Evolutionary conservation across 78 protist genomes (phyloP).

Genomic region (Dictyostelium intermedium): DNA sequence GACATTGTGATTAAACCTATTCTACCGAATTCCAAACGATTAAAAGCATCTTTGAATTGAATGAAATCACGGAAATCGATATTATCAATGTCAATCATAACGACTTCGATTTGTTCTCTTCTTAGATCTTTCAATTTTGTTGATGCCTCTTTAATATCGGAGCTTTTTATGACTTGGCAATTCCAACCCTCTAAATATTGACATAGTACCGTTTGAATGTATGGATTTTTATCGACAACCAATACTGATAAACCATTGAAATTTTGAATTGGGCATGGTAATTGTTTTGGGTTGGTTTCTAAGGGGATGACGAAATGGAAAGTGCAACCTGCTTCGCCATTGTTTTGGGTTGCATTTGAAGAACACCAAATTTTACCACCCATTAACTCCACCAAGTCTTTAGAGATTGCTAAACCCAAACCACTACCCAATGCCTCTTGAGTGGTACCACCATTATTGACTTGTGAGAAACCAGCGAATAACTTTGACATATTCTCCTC

Average conservation of each 20-base stretch:
- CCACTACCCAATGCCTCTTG: constrained; percentile 55
- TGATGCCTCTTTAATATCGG: neutral
- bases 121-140: neutral
- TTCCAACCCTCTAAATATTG: constrained; percentile 26
- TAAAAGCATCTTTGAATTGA: constrained; percentile 11
- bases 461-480: constrained; percentile 36
- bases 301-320: constrained; percentile 5
- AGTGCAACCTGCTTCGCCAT: neutral
- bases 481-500: constrained; percentile 14
- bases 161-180: constrained; percentile 7
- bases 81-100: constrained; percentile 19
- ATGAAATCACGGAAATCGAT: constrained; percentile 7
- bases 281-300: constrained; percentile 22
- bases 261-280: constrained; percentile 44
- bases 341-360: neutral
- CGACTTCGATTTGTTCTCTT: constrained; percentile 17
- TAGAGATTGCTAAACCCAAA: constrained; percentile 42
- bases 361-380: constrained; percentile 36
- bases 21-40: constrained; percentile 12
- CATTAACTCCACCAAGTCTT: constrained; percentile 46
- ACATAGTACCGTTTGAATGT: neutral
- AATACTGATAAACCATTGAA: neutral
- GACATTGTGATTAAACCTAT: constrained; percentile 51
- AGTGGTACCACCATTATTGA: neutral
- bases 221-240: constrained; percentile 6